A percentile compares a stretch with the other conserved stretches of the same genome.
These are phyloP conservation scores for Eutrema heterophyllum DNA, from an alignment of 345 rosid species.

Conservation along the genomic window DNA sequence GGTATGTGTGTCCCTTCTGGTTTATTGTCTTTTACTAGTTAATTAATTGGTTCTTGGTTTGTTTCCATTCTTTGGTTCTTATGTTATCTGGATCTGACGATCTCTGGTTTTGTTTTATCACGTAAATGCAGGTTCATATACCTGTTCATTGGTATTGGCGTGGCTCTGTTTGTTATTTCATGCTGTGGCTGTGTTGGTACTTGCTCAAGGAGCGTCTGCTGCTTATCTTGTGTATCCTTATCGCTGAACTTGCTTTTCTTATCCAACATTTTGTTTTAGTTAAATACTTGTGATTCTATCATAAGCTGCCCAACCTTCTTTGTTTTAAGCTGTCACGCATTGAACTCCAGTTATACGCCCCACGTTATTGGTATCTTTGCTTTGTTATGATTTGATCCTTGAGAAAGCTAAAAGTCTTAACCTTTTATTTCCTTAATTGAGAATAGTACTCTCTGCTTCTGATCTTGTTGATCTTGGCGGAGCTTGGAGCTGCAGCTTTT, in stretches of 20 bases:
- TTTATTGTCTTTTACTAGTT: background rate
- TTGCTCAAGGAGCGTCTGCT: constrained; percentile 77
- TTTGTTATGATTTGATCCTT: background rate
- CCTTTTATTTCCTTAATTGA: constrained; percentile 55
- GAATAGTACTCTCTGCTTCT: constrained; percentile 70
- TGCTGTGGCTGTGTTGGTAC: constrained; percentile 88
- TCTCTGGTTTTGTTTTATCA: constrained; percentile 14
- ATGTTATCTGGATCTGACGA: background rate
- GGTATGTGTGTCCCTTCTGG: constrained; percentile 54
- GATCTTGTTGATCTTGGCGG: constrained; percentile 78
- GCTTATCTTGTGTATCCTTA: constrained; percentile 94
- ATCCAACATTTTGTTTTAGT: background rate
- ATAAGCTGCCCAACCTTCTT: no score
- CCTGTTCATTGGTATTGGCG: constrained; percentile 83
- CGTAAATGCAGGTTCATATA: constrained; percentile 76
- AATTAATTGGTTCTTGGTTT: background rate
- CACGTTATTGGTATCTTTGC: no score
- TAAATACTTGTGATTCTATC: background rate
- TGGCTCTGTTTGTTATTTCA: constrained; percentile 74
- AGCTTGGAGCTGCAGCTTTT: constrained; percentile 89
- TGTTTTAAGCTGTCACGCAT: no score
- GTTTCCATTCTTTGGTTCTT: background rate
- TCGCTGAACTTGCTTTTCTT: background rate
- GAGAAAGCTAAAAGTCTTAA: background rate
- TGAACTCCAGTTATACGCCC: no score